Base-by-base conservation (phyloP, 495 filamentous ascomycete genomes). In the Podospora fimiseda region DNA sequence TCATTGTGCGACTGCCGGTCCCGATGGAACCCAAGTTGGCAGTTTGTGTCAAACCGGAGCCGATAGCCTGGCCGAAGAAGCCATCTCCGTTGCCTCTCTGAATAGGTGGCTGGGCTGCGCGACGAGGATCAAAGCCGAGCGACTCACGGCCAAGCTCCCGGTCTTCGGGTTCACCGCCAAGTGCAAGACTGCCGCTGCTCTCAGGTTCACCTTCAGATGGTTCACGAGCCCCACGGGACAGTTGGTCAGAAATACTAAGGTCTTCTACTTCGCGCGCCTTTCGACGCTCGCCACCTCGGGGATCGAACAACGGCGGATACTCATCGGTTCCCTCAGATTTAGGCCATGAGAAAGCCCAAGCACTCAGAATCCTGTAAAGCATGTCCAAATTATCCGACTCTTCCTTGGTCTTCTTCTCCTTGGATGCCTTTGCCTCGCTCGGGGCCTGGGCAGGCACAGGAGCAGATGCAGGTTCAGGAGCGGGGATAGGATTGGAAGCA, bases 121-220 rank as follows among this genome's bases (percentile, higher is more conserved):
- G 60, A 39, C 75, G 71, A 16, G 71, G 67, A 40, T 78, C 71
- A 24, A 70, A 76, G 11, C 77, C 76, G 54, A 82, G 76, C 20
- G 70, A 58, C 42, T 81, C 77, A 38, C 78, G 78, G 41, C 60
- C 62, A 39, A 68, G 72, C 11, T 80, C 80, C 52, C 79, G 77
- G 58, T 89, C 89, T 60, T 96, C 91, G 0, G 90, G 90, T 60
- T 95, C 90, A 8, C 91, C 91, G 48, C 91, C 91, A 15, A 96
- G 76, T 49, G 92, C 89, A 30, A 94, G 75, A 62, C 91, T 96
- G 9, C 74, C 74, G 43, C 90, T 88, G 63, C 85, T 88, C 61
- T 89, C 89, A 2, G 82, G 81, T 42, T 81, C 77, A 37, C 65
- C 70, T 42, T 76, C 74, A 0, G 74, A 74, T 5, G 69, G 65